Evolutionary conservation across 495 filamentous ascomycete species (phyloP).

Genomic region (Daldinia caldariorum): DNA sequence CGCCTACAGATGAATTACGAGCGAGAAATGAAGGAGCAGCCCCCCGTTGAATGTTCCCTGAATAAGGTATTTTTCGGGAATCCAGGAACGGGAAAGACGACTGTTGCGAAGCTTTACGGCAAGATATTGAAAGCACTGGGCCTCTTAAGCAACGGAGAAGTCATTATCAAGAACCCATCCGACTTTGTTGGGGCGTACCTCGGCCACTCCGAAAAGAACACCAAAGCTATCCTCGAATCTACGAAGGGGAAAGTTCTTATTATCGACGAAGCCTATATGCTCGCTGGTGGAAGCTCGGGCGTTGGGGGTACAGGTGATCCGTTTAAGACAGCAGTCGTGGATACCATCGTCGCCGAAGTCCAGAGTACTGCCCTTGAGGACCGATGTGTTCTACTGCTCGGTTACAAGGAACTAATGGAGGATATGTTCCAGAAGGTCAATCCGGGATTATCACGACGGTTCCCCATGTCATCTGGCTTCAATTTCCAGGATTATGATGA

Average conservation of each 20-base stretch:
- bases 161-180: constrained; percentile 74
- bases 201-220: constrained; percentile 74
- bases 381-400: constrained; percentile 78
- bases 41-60: constrained; percentile 64
- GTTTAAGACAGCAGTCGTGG: constrained; percentile 72
- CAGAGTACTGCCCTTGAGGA: constrained; percentile 81
- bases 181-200: constrained; percentile 74
- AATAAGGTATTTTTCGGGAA: constrained; percentile 75
- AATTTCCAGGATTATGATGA: constrained; percentile 75
- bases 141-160: constrained; percentile 67
- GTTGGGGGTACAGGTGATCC: constrained; percentile 58
- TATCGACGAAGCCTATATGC: constrained; percentile 82
- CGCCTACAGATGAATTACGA: constrained; percentile 66
- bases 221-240: constrained; percentile 73
- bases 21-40: constrained; percentile 67
- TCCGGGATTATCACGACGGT: constrained; percentile 75
- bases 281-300: constrained; percentile 65
- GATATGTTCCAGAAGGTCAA: constrained; percentile 85
- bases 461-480: constrained; percentile 72
- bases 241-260: constrained; percentile 77
- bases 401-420: constrained; percentile 80
- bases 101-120: constrained; percentile 77
- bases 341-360: constrained; percentile 86
- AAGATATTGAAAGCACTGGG: constrained; percentile 69
- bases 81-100: constrained; percentile 80